Base-by-base conservation (phyloP, 345 rosid species). In the Hibiscus tridactylites region DNA sequence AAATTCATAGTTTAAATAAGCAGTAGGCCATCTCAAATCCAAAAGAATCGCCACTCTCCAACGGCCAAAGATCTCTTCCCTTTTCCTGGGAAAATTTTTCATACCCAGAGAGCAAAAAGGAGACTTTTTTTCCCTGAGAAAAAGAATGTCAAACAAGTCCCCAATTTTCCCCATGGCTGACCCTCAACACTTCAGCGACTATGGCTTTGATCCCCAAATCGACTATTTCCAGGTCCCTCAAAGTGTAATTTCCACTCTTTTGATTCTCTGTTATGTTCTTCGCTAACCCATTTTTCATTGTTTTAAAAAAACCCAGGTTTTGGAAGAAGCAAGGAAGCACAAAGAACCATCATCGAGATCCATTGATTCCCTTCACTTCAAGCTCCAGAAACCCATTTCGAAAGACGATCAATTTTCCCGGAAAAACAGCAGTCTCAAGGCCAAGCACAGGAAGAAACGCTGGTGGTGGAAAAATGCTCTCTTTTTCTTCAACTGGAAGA, bases 381-480 rank as follows among this genome's bases (percentile, higher is more conserved):
- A 95, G 96, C 85, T 95, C 76, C 97, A 86, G 19, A 90, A 92
- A 73, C 96, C 93, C 84, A 89, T 88, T 65, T 84, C 92, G 0
- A 92, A 85, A 71, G 97, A 90, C 39, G 90, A 94, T 17, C 54
- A 28, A 11, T 58, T 24, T 72, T 70, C 78, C 71, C 80, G 81
- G 77, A 86, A 79, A 58, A 33, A 60, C 79, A 81, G 77, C 59
- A 17, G 21, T 17, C 7, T n/a, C 54, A 50, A 50, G n/a, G 54
- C 17, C 60, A 85, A 79, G 76, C 87, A 87, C 54, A 50, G 13
- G 89, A 87, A 80, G 71, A 81, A 81, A 3, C 88, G 93, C 78
- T 91, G 97, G 93, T 91, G 98, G 98, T 91, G 97, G 98, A 87
- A 76, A 74, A 90, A 81, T 47, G 93, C 93, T 6, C 75, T 91